Conservation (phyloP, 495 filamentous ascomycete species). For the Rhypophila decipiens region DNA sequence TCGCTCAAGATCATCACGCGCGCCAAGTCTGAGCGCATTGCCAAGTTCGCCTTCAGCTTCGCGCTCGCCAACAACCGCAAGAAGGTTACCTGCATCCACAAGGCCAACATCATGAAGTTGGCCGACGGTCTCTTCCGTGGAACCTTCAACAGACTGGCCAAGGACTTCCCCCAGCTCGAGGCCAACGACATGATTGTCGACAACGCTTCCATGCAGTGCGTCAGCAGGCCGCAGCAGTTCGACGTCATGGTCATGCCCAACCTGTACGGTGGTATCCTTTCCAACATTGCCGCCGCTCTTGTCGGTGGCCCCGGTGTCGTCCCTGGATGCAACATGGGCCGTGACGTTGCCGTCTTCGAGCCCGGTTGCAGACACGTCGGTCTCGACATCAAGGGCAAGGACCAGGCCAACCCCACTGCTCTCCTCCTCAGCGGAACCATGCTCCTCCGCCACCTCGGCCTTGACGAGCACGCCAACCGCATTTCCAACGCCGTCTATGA, state of each 20-base stretch:
- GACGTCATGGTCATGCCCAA: constrained; percentile 99
- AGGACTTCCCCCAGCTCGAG: constrained; percentile 89
- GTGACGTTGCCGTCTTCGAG: constrained; percentile 97
- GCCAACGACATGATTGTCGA: constrained; percentile 99
- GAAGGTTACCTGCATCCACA: constrained; percentile 99
- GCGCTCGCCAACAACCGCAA: constrained; percentile 96
- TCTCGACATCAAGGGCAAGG: constrained; percentile 97
- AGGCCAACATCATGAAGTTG: constrained; percentile 99
- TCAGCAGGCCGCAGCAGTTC: constrained; percentile 92
- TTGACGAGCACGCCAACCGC: constrained; percentile 95
- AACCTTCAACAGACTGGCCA: constrained; percentile 87
- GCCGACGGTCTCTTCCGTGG: constrained; percentile 97
- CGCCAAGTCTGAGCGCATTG: constrained; percentile 96
- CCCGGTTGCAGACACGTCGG: constrained; percentile 97
- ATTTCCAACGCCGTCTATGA: constrained; percentile 97
- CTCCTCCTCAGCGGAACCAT: constrained; percentile 91
- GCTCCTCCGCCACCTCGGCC: constrained; percentile 90
- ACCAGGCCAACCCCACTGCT: constrained; percentile 96
- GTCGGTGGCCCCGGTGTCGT: constrained; percentile 96
- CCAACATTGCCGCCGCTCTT: constrained; percentile 97
- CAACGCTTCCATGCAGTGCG: constrained; percentile 98
- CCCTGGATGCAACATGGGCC: constrained; percentile 98
- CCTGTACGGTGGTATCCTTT: constrained; percentile 96
- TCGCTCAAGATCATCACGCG: constrained; percentile 99
- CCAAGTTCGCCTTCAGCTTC: constrained; percentile 97